Evolutionary conservation across 352 stramenopile species (phyloP).

Genomic region (Phytophthora meadii): DNA sequence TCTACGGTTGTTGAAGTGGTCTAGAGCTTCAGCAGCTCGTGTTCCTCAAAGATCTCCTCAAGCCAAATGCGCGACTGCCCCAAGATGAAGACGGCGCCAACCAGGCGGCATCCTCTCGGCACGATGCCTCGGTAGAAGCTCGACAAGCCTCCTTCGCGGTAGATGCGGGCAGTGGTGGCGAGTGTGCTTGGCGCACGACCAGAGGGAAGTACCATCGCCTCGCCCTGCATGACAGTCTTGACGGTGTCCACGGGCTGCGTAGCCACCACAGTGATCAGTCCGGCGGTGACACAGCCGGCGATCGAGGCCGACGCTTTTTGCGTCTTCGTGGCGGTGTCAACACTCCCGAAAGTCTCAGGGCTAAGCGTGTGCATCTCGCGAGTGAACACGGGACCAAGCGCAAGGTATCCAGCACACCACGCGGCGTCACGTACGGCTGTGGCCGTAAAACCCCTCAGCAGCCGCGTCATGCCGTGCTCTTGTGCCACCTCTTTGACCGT

Average conservation of each 20-base stretch:
- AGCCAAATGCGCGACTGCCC: constrained; percentile 73
- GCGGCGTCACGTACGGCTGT: constrained; percentile 72
- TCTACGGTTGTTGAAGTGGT: constrained; percentile 10
- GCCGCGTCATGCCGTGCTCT: constrained; percentile 50
- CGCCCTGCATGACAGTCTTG: constrained; percentile 88
- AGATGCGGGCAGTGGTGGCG: constrained; percentile 54
- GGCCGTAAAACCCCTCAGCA: constrained; percentile 66
- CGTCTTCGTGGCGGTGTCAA: constrained; percentile 56
- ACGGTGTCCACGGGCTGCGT: constrained; percentile 87
- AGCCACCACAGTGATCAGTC: constrained; percentile 73
- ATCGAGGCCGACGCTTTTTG: constrained; percentile 71
- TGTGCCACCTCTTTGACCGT: constrained; percentile 68
- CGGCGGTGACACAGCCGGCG: constrained; percentile 72
- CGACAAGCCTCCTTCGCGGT: constrained; percentile 51
- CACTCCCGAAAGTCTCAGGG: constrained; percentile 61
- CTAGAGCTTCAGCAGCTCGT: constrained; percentile 58
- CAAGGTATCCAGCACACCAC: constrained; percentile 85
- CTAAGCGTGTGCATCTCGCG: constrained; percentile 60
- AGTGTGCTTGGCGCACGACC: constrained; percentile 48
- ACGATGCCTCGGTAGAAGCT: constrained; percentile 79
- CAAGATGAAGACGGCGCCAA: constrained; percentile 87
- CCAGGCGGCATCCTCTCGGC: constrained; percentile 76
- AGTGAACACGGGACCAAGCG: constrained; percentile 76
- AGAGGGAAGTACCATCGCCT: constrained; percentile 59
- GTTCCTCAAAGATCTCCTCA: constrained; percentile 75